Base-by-base conservation (phyloP, 129 eudicot species). In the Arctium minus region DNA sequence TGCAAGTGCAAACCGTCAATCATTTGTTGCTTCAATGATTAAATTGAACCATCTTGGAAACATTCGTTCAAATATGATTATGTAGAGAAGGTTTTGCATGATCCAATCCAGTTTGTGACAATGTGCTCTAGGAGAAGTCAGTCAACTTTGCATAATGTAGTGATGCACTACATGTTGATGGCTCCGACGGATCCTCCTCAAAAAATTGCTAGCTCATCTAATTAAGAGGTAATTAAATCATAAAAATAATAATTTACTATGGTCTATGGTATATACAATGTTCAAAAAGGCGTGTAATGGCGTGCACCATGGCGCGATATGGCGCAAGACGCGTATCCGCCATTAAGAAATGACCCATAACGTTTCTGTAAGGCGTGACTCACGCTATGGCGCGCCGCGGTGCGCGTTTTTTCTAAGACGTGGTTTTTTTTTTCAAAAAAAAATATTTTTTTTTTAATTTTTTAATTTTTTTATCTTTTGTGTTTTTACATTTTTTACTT, bases 191-290 rank as follows among this genome's bases (percentile, higher is more conserved):
- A 74, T 73, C 72, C 68, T 75, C 80, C 75, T 76, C 69, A 78
- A 46, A 73, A 88, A 30, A 82, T 76, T 65, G 86, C 86, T 17
- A 88, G 36, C 80, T 74, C 91, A 40, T 88, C 88, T 22, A 22
- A 22, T 22, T 48, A 88, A 65, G 50, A 85, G 78, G 89, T 88
- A 72, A 65, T 65, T 56, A 56, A 17, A 56, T 12, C 22, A 72
- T 29, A 85, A 48, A 8, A 75, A 22, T 22, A 46, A 48, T 31
- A 38, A 30, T 22, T 13, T 8, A n/a, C 33, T 38, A 39, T 13
- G 18, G 76, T 82, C 33, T 38, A 39, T 13, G 18, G 76, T 82
- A 56, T 3, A 11, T 35, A 10, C 27, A 22, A 0, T 22, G 27
- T 22, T 22, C 27, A 22, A 22, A 22, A 22, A 22, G 27, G 27